phyloP scores from a whole-genome alignment of 2,329 filamentous ascomycete species.

The Alternaria sp. region DNA sequence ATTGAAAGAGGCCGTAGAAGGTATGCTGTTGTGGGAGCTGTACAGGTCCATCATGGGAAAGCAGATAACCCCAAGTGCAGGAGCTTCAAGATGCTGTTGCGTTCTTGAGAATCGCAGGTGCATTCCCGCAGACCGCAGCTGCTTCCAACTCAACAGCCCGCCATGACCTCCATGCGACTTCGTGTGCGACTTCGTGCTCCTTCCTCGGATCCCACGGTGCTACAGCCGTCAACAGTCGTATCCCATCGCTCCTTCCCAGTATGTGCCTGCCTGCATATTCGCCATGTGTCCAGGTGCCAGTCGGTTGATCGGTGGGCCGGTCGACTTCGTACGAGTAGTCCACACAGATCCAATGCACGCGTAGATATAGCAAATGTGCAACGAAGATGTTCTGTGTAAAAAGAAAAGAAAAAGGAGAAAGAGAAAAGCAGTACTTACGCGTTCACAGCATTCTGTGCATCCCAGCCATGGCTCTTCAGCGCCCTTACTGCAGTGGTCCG shows the following conservation, averaged over 20 bases:
- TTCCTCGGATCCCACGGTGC: not conserved
- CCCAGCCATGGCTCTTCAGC: conserved; percentile 58
- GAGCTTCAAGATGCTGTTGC: not conserved
- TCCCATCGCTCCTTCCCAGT: not conserved
- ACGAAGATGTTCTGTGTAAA: not conserved
- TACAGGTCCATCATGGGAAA: not conserved
- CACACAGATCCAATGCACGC: not conserved
- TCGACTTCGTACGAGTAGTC: not conserved
- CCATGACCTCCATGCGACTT: conserved; percentile 1
- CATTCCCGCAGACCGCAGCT: not conserved
- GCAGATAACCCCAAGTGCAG: not conserved
- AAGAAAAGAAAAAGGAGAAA: conserved; percentile 1
- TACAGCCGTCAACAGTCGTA: not conserved
- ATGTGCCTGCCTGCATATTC: not conserved
- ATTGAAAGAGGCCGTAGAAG: not conserved
- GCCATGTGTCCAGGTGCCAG: not conserved
- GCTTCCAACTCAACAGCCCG: not conserved
- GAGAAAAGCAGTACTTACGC: conserved; percentile 51
- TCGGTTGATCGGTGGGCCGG: conserved; percentile 12
- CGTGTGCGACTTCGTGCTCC: not conserved
- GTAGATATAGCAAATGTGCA: not conserved
- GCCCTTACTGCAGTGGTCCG: conserved; percentile 55
- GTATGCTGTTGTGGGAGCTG: not conserved
- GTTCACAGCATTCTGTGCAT: conserved; percentile 56
- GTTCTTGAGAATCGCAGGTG: not conserved